Base-by-base conservation (phyloP, 1,284 basidiomycete species). In the Boletus calvinii region DNA sequence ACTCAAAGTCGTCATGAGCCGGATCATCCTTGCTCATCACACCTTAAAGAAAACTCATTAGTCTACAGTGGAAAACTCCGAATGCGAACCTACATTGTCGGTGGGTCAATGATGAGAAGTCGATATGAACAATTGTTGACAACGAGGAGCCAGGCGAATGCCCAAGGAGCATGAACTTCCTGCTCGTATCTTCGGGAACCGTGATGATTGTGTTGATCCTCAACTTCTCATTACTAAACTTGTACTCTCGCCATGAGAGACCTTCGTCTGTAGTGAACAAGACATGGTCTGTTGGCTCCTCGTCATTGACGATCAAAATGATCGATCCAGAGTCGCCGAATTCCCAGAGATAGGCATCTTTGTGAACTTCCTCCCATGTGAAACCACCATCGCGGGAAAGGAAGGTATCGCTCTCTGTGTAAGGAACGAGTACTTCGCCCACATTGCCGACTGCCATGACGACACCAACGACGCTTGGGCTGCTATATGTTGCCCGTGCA, bases 371-470 rank as follows among this genome's bases (percentile, higher is more conserved):
- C 67, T 97, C 86, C 96, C 96, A 99, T 0, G 92, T 94, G 72
- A 98, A 98, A 7, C 96, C 97, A 6, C 87, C 97, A 64, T 99
- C 94, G 3, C 96, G 90, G 41, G 92, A 94, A 36, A 99, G 79
- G 84, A 98, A 99, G 0, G 94, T 97, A 70, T 98, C 96, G 57
- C 87, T 88, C 39, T 98, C 90, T 3, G 77, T 80, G 72, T 99
- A 99, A 0, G 85, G 76, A 0, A 83, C 84, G 1, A 99, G 82
- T 6, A 76, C 72, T 59, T 93, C 87, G 29, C 97, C 96, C 8
- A 99, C 94, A 63, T 94, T 99, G n/a, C 96, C 96, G 37, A 98
- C 94, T 1, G 90, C 97, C 79, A 99, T 90, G 74, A 99, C 84
- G 13, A 99, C 77, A 7, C 96, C 97, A 2, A 93, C 86, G 3